Evolutionary conservation across 208 protist species (phyloP), one percentile per base, ranked within the genome.

Genomic region (Leishmania martiniquensis): DNA sequence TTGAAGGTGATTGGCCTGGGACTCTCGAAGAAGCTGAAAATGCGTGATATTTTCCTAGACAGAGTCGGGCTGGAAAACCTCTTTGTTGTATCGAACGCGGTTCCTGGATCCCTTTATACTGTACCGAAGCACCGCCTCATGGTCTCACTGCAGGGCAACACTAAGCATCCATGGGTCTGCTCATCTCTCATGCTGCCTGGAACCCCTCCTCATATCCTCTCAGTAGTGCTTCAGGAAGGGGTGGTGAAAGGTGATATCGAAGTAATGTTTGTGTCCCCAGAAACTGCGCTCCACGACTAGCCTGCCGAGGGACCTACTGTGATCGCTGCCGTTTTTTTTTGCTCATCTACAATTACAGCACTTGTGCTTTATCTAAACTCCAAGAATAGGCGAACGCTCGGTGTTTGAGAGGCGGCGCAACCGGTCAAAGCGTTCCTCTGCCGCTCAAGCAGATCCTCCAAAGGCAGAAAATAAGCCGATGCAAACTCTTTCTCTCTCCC

Each of bases 1-100:
- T 47, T 90, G 44, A 90, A 90, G 37, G 80, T 81, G 4, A 65
- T 88, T 25, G 86, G 86, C 44, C 71, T 77, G 51, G 86, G 75
- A 15, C 69, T 77, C 67, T 75, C 60, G 17, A 67, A 68, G 20
- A 25, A 63, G n/a, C 47, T 83, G 60, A 45, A 78, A 34, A 65
- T 79, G 68, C 29, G 10, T 32, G 59, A 81, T 1, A 78, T 83
- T 39, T 57, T 47, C 20, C 74, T 85, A 1, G 29, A 34, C 7
- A 67, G 42, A 22, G 62, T 78, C 25, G 29, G 51, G 37, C 66
- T 76, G 0, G 7, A 34, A 9, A 45, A 39, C 10, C 12, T 59
- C 1, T 63, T 34, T 10, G n/a, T 34, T 20, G 34, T 67, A 2
- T 5, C 15, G 2, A 15, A 73, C 4, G 45, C 51, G 4, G 29